Evolutionary conservation across 2,329 filamentous ascomycete species (phyloP), one percentile per base, ranked within the genome.

Genomic region (Trichophyton mentagrophytes): DNA sequence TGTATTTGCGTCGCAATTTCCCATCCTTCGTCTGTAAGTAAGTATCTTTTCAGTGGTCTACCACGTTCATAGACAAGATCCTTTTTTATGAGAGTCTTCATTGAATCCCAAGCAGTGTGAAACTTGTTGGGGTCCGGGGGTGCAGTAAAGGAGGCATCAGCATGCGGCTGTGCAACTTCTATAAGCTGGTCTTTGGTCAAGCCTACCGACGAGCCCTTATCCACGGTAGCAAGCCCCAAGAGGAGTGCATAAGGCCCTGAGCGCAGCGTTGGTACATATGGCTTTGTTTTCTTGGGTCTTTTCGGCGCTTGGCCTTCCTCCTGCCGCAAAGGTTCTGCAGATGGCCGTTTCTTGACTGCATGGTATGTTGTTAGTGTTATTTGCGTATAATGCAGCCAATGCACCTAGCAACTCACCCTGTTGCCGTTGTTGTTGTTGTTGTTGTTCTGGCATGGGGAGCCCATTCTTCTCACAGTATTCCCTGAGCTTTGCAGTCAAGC

Each of bases 91-190:
- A 93, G 74, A 0, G 86, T 89, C 69, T 88, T 89, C 80, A 92
- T 90, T 1, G 88, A 90, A 67, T 82, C 87, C 88, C 88, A 93
- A 0, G 89, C 89, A 0, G 88, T 92, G 66, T 89, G 88, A 67
- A 82, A 88, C 61, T 85, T 87, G 9, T 79, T 85, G 0, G 86
- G 77, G 60, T 89, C 85, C 46, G 76, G 78, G 0, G 87, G 85
- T 0, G 81, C 83, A 0, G 81, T 86, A 67, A 90, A 90, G 0
- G 87, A 90, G 1, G 85, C 75, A 68, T 91, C 87, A 67, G 85
- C 89, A 69, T 88, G 78, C 5, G 82, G 82, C 67, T 92, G 86
- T 0, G 88, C 87, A 11, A 80, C 75, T 62, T 85, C 83, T 53
- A 90, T 85, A 2, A 90, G 73, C 61, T 88, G 80, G 5, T 78